Percentiles rank a stretch among this genome's conserved stretches.
Conservation (phyloP, 2,329 filamentous ascomycete genomes). For the Botryotinia globosa region DNA sequence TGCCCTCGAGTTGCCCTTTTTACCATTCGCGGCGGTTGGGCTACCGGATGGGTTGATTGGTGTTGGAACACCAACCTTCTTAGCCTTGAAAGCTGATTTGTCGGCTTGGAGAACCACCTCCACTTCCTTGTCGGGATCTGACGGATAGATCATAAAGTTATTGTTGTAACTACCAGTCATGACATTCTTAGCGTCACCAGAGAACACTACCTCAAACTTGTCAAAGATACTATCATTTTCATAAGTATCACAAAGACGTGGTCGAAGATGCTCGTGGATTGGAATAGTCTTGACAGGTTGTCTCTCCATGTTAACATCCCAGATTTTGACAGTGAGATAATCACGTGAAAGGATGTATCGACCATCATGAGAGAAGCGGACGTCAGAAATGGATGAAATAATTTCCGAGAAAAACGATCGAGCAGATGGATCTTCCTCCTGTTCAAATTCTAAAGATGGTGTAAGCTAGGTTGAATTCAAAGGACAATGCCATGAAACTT, state of each 20-base stretch:
- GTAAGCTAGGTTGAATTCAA: constrained; percentile 24
- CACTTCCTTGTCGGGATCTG: constrained; percentile 91
- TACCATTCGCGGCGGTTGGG: constrained; percentile 67
- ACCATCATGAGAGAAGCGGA: constrained; percentile 94
- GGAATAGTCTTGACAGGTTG: constrained; percentile 98
- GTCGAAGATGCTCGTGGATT: constrained; percentile 94
- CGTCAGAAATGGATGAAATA: constrained; percentile 98
- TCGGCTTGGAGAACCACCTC: constrained; percentile 97
- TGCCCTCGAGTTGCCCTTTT: constrained; percentile 85
- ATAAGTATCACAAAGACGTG: constrained; percentile 93
- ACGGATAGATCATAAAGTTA: constrained; percentile 99
- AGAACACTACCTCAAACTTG: constrained; percentile 99
- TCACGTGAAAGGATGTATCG: constrained; percentile 96
- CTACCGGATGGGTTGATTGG: constrained; percentile 85
- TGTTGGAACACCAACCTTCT: constrained; percentile 97
- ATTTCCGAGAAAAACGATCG: constrained; percentile 99
- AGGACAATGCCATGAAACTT: constrained; percentile 23
- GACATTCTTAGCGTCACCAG: constrained; percentile 95
- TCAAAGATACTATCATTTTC: constrained; percentile 99
- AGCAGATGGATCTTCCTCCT: constrained; percentile 96
- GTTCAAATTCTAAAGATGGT: constrained; percentile 76
- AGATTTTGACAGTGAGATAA: constrained; percentile 98
- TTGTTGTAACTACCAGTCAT: constrained; percentile 99
- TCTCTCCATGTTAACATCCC: constrained; percentile 99
- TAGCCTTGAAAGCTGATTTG: constrained; percentile 99